Conservation (phyloP, 1,139 yeast species). For the Pichia sp. region DNA sequence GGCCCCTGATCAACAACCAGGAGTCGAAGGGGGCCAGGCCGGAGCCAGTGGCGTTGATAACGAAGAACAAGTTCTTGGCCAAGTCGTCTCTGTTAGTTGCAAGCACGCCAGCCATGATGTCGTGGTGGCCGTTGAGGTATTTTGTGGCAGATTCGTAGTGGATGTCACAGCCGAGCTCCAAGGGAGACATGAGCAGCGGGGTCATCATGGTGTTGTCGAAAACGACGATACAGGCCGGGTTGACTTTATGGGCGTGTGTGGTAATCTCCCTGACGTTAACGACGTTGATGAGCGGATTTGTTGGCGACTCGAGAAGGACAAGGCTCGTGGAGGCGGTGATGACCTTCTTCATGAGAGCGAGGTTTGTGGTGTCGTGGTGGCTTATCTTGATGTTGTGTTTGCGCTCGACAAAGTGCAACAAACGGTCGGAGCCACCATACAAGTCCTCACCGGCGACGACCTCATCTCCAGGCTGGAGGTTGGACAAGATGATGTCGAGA, state of each 20-base stretch:
- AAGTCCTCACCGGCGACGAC: constrained; percentile 91
- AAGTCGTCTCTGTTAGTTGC: constrained; percentile 63
- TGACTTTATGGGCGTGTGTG: constrained; percentile 58
- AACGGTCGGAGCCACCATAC: constrained; percentile 88
- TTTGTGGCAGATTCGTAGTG: constrained; percentile 93
- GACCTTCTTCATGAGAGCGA: constrained; percentile 52
- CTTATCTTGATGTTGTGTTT: constrained; percentile 66
- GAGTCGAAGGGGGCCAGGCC: constrained; percentile 89
- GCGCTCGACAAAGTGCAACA: constrained; percentile 66
- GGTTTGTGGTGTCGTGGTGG: constrained; percentile 80
- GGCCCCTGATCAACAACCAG: constrained; percentile 82
- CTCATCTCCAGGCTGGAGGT: constrained; percentile 69
- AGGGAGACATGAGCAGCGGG: constrained; percentile 79
- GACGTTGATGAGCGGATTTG: constrained; percentile 86
- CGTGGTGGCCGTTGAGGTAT: constrained; percentile 90
- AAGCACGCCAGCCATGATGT: constrained; percentile 89
- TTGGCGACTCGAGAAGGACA: constrained; percentile 84
- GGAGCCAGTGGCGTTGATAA: constrained; percentile 85
- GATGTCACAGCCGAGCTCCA: constrained; percentile 81
- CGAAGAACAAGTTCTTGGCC: constrained; percentile 67
- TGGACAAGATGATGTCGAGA: constrained; percentile 71
- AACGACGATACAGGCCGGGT: constrained; percentile 69
- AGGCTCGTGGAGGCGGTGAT: constrained; percentile 56
- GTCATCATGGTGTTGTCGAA: constrained; percentile 97
- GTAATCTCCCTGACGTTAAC: constrained; percentile 71